These are phyloP conservation scores for Pyrenophora teres DNA, from an alignment of 2,329 filamentous ascomycete genomes.

Conservation along the genomic window DNA sequence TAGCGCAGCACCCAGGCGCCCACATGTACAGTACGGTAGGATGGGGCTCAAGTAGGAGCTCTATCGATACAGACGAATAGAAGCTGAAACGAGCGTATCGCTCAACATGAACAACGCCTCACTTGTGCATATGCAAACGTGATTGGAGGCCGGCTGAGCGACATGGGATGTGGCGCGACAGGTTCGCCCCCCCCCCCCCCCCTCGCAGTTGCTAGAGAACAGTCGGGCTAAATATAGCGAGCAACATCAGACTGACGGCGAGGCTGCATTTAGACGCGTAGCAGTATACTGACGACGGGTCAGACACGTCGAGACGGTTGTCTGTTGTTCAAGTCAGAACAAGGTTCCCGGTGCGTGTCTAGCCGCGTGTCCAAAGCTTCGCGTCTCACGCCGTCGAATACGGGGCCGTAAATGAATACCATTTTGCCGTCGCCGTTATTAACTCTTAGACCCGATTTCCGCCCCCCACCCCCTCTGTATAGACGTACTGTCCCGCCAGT, in stretches of 20 bases:
- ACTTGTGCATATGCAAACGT: conserved; percentile 20
- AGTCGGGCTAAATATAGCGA: conserved; percentile 27
- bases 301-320: conserved; percentile 16
- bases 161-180: conserved; percentile 9
- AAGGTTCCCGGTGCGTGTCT: conserved; percentile 17
- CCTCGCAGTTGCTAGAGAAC: conserved; percentile 14
- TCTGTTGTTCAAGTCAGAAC: conserved; percentile 18
- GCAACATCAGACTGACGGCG: conserved; percentile 8
- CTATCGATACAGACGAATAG: conserved; percentile 22
- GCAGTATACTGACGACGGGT: conserved; percentile 13
- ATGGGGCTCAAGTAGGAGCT: conserved; percentile 25
- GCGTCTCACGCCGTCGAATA: conserved; percentile 31
- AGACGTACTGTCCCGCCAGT: conserved; percentile 32
- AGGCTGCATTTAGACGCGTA: conserved; percentile 21
- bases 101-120: conserved; percentile 22
- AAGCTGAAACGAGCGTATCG: conserved; percentile 35
- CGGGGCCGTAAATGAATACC: conserved; percentile 32
- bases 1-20: conserved; percentile 42
- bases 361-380: conserved; percentile 19
- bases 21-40: conserved; percentile 38
- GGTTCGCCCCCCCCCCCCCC: conserved; percentile 1
- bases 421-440: conserved; percentile 41
- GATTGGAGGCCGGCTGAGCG: conserved; percentile 12
- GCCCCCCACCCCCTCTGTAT: conserved; percentile 38
- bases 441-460: conserved; percentile 36